Conservation (phyloP, 148 eudicot species). For the Silene latifolia region DNA sequence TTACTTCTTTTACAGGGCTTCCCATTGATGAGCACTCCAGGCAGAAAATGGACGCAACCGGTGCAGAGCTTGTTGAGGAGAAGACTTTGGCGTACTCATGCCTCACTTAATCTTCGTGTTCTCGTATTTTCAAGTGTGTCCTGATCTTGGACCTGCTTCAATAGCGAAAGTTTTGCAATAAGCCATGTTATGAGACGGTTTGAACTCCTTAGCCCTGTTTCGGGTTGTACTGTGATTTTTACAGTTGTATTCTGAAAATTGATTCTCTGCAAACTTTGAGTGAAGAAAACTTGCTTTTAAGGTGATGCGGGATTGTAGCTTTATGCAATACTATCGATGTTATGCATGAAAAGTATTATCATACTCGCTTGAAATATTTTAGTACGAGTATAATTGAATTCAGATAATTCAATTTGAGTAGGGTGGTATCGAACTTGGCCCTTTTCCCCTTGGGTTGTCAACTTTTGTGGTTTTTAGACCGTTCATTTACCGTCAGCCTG, state of each 20-base stretch:
- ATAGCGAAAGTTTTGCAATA: slow-evolving; percentile 58
- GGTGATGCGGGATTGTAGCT: no score
- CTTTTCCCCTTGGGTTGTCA: no score
- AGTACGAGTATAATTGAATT: no score
- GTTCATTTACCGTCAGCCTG: no score
- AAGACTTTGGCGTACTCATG: slow-evolving; percentile 90
- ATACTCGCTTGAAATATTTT: no score
- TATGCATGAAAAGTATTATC: no score
- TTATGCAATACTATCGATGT: no score
- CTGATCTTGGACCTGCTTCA: slow-evolving; percentile 15
- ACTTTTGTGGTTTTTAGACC: no score
- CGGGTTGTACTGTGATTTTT: slow-evolving; percentile 7
- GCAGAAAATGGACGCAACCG: slow-evolving; percentile 91
- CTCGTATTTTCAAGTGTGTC: neutral
- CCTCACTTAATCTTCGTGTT: slow-evolving; percentile 37
- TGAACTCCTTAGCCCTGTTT: slow-evolving; percentile 10
- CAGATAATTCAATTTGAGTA: no score
- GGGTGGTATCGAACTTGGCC: no score
- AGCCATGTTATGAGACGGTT: slow-evolving; percentile 27
- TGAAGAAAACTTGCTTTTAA: slow-evolving; percentile 8
- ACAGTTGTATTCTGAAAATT: slow-evolving; percentile 1
- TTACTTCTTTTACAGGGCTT: slow-evolving; percentile 45
- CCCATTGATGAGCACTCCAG: slow-evolving; percentile 79
- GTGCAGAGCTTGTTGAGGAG: slow-evolving; percentile 84
- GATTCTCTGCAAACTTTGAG: slow-evolving; percentile 5